Evolutionary conservation across 805 yeast genomes (phyloP).

Genomic region (Suhomyces pyralidae): DNA sequence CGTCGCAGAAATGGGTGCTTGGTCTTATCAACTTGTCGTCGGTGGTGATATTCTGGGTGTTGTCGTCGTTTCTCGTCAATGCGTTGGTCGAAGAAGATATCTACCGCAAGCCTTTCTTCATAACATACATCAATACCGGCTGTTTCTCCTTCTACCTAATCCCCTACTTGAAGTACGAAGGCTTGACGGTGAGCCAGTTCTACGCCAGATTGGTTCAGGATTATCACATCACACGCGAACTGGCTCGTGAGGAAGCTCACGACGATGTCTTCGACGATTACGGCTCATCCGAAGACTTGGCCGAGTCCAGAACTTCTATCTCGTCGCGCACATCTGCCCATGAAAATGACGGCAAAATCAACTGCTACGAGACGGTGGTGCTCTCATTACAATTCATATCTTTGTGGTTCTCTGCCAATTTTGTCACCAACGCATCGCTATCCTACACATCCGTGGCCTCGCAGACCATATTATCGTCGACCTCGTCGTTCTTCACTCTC

Average conservation of each 20-base stretch:
- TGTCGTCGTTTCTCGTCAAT: slow-evolving; percentile 82
- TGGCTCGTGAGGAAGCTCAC: slow-evolving; percentile 16
- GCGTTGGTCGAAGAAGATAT: slow-evolving; percentile 63
- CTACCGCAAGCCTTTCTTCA: slow-evolving; percentile 86
- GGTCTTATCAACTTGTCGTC: slow-evolving; percentile 71
- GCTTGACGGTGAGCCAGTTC: slow-evolving; percentile 21
- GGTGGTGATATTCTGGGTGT: slow-evolving; percentile 87
- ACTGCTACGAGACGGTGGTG: slow-evolving; percentile 61
- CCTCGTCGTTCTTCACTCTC: slow-evolving; percentile 90
- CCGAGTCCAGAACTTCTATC: slow-evolving; percentile 6
- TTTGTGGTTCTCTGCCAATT: slow-evolving; percentile 87
- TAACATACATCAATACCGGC: slow-evolving; percentile 88
- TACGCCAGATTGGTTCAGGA: slow-evolving; percentile 20
- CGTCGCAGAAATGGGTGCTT: slow-evolving; percentile 59
- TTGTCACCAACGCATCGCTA: slow-evolving; percentile 83
- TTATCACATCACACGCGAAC: slow-evolving; percentile 10
- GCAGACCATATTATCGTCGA: slow-evolving; percentile 89
- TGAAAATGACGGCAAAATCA: slow-evolving; percentile 24
- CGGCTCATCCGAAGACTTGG: slow-evolving; percentile 22
- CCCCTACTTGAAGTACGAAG: slow-evolving; percentile 47
- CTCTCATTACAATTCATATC: slow-evolving; percentile 79
- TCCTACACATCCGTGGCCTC: slow-evolving; percentile 90
- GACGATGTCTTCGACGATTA: slow-evolving; percentile 20
- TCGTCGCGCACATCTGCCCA: background rate
- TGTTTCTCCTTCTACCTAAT: slow-evolving; percentile 75